phyloP scores from a whole-genome alignment of 768 basidiomycete genomes.

The Mycena albidolilacea region DNA sequence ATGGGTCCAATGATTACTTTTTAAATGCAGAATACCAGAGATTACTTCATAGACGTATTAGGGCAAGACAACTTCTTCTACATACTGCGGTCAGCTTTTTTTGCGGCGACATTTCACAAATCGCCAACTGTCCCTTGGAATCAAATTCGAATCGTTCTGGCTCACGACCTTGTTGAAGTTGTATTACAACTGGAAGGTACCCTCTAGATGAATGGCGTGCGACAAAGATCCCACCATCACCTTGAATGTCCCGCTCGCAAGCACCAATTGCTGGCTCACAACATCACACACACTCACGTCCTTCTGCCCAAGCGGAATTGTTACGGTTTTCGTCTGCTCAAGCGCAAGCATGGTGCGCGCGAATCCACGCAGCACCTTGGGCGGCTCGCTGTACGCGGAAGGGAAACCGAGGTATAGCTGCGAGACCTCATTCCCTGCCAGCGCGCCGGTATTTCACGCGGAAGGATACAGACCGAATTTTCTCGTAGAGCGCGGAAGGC shows the following conservation, averaged over 20 bases:
- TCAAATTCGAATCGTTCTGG: no score
- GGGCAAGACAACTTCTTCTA: neutral
- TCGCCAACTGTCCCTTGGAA: no score
- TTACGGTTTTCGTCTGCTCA: constrained; percentile 32
- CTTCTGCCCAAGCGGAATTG: constrained; percentile 26
- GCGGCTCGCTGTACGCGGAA: constrained; percentile 47
- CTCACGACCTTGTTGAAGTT: no score
- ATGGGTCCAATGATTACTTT: neutral
- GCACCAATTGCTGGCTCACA: constrained; percentile 48
- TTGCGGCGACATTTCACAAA: neutral
- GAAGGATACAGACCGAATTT: constrained; percentile 51
- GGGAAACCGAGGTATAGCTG: constrained; percentile 51
- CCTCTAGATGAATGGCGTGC: constrained; percentile 40
- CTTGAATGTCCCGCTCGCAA: constrained; percentile 49
- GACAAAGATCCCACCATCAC: constrained; percentile 50
- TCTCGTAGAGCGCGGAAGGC: constrained; percentile 45
- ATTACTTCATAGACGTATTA: neutral
- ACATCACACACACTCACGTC: constrained; percentile 39
- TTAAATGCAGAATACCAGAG: neutral
- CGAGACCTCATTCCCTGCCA: constrained; percentile 45
- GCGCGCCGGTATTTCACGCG: constrained; percentile 54
- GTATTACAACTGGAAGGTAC: constrained; percentile 23
- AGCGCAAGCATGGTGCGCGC: constrained; percentile 41
- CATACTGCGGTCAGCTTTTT: neutral
- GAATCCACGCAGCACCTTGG: constrained; percentile 53